Base-by-base conservation (phyloP, 805 yeast species). In the Cyberlindnera amylophila region DNA sequence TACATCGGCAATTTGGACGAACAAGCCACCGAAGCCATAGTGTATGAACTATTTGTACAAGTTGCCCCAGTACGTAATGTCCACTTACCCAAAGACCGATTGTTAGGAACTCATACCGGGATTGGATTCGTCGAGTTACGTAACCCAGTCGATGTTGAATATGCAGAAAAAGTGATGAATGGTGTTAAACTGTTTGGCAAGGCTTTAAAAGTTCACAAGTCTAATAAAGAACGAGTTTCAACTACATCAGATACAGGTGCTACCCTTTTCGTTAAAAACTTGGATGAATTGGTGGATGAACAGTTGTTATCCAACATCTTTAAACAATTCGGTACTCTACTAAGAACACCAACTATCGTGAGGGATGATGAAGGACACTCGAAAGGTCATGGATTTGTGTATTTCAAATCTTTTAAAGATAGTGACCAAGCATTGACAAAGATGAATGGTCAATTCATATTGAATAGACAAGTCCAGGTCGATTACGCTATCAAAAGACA, bases 1-100 rank as follows among this genome's bases (percentile, higher is more conserved):
- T 89, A 86, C 58, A 73, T 89, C 13, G 96, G 97, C 1, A 87
- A 89, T 51, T 64, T 93, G 4, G 96, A 86, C 51, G 79, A 82
- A 1, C 74, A 75, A 36, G 95, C 81, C 5, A 79, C 81, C 1
- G 96, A 86, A 53, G 64, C 71, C 2, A 56, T 90, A 15, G 62
- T 93, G 23, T 86, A 82, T 56, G 99, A 93, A 61, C 71, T 93
- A 16, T 81, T 89, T 60, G 61, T 86, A 6, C 98, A 93, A 61
- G 81, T 87, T 32, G 89, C 91, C 0, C 96, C 96, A 0, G 74
- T 91, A 3, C 69, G 67, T 31, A 70, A 75, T 24, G 72, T 93
- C 4, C 74, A 82, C 46, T 68, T 93, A 49, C 97, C 97, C 6
- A 81, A 79, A 55, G 96, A 89, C 57, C 73, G 87, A 47, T 70